These are phyloP conservation scores for Emergomyces pasteurianus DNA, from an alignment of 2,329 filamentous ascomycete genomes.

Conservation along the genomic window DNA sequence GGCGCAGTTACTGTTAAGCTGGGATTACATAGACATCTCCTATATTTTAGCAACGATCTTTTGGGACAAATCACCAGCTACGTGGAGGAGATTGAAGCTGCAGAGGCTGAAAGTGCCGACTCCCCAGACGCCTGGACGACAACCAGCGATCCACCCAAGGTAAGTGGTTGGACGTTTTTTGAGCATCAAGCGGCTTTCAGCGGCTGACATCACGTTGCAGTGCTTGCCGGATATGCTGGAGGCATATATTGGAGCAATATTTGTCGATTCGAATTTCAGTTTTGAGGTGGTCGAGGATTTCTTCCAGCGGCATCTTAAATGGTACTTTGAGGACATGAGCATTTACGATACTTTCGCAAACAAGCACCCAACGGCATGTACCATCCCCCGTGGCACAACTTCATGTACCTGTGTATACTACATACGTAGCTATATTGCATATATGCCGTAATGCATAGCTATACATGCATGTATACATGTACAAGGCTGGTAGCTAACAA, in stretches of 20 bases:
- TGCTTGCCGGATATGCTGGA: constrained; percentile 78
- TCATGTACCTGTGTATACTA: not conserved
- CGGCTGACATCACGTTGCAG: constrained; percentile 15
- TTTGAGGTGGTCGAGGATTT: constrained; percentile 63
- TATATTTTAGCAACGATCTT: constrained; percentile 29
- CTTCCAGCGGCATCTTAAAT: constrained; percentile 60
- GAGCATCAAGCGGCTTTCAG: constrained; percentile 22
- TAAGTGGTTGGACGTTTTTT: constrained; percentile 22
- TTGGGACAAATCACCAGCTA: constrained; percentile 40
- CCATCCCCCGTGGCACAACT: constrained; percentile 4
- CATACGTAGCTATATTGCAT: not conserved
- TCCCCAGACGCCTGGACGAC: constrained; percentile 33
- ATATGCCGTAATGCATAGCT: not conserved
- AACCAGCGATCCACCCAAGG: constrained; percentile 34
- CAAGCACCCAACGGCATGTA: constrained; percentile 59
- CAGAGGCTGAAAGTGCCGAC: constrained; percentile 20
- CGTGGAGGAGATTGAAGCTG: constrained; percentile 25
- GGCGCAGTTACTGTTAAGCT: constrained; percentile 69
- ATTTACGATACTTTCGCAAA: constrained; percentile 81
- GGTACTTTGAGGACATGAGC: constrained; percentile 74
- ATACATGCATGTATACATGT: not conserved
- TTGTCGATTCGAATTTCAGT: constrained; percentile 76
- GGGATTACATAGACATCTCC: constrained; percentile 63
- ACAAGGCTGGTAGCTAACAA: constrained; percentile 1
- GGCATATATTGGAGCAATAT: constrained; percentile 77